Percentiles rank a stretch among this genome's conserved stretches.
These are phyloP conservation scores for Curvularia sp. DNA, from an alignment of 2,329 filamentous ascomycete species.

Conservation along the genomic window DNA sequence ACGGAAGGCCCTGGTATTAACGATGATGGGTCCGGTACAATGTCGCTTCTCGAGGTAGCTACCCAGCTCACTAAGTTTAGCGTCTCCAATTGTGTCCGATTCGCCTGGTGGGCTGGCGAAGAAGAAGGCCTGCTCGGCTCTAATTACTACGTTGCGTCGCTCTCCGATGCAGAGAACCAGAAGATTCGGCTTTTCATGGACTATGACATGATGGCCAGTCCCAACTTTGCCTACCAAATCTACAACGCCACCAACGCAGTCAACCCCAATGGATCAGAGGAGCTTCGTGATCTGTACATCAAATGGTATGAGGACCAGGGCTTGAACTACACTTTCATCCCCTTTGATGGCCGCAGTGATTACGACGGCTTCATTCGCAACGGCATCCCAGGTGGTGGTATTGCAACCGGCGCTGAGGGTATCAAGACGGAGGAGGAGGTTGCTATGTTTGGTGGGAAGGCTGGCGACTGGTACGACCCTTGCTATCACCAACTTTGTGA, in stretches of 20 bases:
- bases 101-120: conserved; percentile 51
- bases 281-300: conserved; percentile 49
- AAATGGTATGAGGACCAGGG: conserved; percentile 48
- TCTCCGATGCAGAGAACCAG: conserved; percentile 45
- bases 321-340: conserved; percentile 50
- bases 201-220: conserved; percentile 53
- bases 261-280: conserved; percentile 48
- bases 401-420: conserved; percentile 52
- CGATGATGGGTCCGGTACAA: conserved; percentile 51
- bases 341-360: conserved; percentile 52
- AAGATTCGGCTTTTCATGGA: conserved; percentile 55
- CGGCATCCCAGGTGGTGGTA: conserved; percentile 51
- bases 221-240: conserved; percentile 51
- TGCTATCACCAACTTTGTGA: conserved; percentile 53
- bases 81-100: conserved; percentile 51
- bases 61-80: conserved; percentile 50
- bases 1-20: conserved; percentile 53
- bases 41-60: conserved; percentile 51
- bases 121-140: conserved; percentile 52
- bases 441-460: conserved; percentile 48
- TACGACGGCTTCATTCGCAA: conserved; percentile 53
- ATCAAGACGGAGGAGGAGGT: conserved; percentile 51
- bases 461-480: conserved; percentile 49
- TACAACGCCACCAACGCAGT: conserved; percentile 50
- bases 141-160: conserved; percentile 48